Conservation (phyloP, 148 eudicot species). For the Fagopyrum tataricum region DNA sequence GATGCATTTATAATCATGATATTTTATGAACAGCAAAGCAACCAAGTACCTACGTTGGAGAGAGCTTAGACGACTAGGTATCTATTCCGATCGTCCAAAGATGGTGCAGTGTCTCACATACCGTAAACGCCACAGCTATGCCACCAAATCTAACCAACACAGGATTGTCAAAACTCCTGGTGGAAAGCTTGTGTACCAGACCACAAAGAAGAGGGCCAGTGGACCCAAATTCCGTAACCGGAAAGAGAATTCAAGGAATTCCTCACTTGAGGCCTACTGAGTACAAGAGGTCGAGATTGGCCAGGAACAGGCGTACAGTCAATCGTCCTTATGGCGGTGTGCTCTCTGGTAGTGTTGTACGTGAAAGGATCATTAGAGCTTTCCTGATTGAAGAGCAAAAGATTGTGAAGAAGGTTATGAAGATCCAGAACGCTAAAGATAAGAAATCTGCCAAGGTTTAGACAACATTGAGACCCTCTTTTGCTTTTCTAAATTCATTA, state of each 20-base stretch:
- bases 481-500: background rate
- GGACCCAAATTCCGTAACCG: conserved; percentile 53
- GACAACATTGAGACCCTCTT: conserved; percentile 2
- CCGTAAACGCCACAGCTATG: conserved; percentile 50
- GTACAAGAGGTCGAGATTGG: conserved; percentile 34
- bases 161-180: conserved; percentile 65
- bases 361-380: conserved; percentile 53
- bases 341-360: conserved; percentile 41
- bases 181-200: conserved; percentile 44
- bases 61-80: background rate
- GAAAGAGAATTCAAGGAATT: conserved; percentile 45
- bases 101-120: conserved; percentile 59
- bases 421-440: conserved; percentile 54
- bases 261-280: conserved; percentile 8
- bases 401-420: conserved; percentile 64
- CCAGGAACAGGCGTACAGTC: conserved; percentile 51
- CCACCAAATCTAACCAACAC: conserved; percentile 63
- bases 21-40: no score
- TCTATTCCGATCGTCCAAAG: conserved; percentile 9
- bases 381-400: conserved; percentile 57
- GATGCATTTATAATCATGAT: no score
- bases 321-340: conserved; percentile 64
- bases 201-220: conserved; percentile 50
- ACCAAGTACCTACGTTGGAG: no score
- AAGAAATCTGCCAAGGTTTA: conserved; percentile 34